Base-by-base conservation (phyloP, 108 stramenopile genomes). In the Skeletonema grethae region DNA sequence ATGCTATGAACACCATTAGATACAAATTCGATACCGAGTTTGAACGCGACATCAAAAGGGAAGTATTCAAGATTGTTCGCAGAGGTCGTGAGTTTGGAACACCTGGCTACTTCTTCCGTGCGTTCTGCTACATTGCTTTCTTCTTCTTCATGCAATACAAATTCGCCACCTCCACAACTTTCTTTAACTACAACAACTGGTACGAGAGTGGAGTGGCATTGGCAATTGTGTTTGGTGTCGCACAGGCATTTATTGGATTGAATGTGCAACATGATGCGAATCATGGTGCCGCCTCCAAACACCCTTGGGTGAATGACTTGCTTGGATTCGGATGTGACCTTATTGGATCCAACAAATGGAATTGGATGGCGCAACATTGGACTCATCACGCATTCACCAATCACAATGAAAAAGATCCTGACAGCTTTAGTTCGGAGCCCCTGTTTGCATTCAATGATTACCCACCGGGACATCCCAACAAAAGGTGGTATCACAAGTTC, bases 241-340 rank as follows among this genome's bases (percentile, higher is more conserved):
- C 89, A 4, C 86, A 87, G 60, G 92, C 92, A 0, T 84, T 87
- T 22, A 94, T 96, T 68, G 95, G 95, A 15, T 62, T 98, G 55
- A 98, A 98, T 68, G 92, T 97, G 13, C 95, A 96, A 73, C 97
- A 98, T 70, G 97, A 98, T 79, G 94, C 96, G 73, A 98, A 98
- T 74, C 97, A 97, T 55, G 97, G 97, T 7, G 95, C 95, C 12
- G 88, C 88, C 32, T 92, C 91, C 30, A 92, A 84, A 69, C 84
- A 72, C 12, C 80, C 88, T 46, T 88, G 87, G 87, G 73, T 94
- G 55, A 96, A 96, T 66, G 87, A 96, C 61, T 43, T 96, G 3
- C 76, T 93, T 25, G 95, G 95, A 28, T 85, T 93, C 6, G 95
- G 95, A 48, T 90, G 91, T 18, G 95, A 96, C 71, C 81, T 94